Conservation (phyloP, 306 rosid genomes). For the Mucuna pruriens region DNA sequence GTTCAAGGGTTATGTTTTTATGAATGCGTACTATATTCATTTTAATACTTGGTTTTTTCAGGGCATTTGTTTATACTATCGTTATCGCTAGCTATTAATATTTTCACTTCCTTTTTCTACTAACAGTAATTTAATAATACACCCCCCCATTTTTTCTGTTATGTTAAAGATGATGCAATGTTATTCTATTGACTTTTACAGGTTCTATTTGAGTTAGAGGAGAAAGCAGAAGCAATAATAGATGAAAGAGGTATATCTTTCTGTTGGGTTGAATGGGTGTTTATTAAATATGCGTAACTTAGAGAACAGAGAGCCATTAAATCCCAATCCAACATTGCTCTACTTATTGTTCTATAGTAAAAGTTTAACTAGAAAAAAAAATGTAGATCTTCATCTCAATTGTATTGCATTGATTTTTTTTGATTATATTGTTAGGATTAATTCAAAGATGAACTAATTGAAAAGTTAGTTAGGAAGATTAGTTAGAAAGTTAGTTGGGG, state of each 20-base stretch:
- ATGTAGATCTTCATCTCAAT: neutral
- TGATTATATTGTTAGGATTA: too few relatives aligned
- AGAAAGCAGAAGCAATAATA: slow-evolving; percentile 81
- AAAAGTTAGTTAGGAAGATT: too few relatives aligned
- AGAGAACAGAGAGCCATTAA: neutral
- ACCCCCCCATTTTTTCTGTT: neutral
- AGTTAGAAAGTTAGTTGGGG: too few relatives aligned
- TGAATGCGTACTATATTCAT: neutral
- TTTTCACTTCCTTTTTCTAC: neutral
- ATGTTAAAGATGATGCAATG: neutral
- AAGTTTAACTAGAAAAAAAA: neutral
- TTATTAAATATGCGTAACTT: neutral
- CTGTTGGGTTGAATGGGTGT: slow-evolving; percentile 29
- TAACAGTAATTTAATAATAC: neutral
- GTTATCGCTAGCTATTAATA: neutral
- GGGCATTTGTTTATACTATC: slow-evolving; percentile 7
- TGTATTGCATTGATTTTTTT: neutral
- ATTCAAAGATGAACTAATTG: too few relatives aligned
- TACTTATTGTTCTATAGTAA: neutral
- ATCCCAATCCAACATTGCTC: neutral
- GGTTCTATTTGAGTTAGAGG: slow-evolving; percentile 90
- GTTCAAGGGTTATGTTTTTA: slow-evolving; percentile 1
- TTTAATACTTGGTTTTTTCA: neutral
- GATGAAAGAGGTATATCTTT: slow-evolving; percentile 83
- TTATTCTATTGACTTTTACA: slow-evolving; percentile 42